phyloP scores from a whole-genome alignment of 495 filamentous ascomycete genomes.

The Aspergillus bridgeri region DNA sequence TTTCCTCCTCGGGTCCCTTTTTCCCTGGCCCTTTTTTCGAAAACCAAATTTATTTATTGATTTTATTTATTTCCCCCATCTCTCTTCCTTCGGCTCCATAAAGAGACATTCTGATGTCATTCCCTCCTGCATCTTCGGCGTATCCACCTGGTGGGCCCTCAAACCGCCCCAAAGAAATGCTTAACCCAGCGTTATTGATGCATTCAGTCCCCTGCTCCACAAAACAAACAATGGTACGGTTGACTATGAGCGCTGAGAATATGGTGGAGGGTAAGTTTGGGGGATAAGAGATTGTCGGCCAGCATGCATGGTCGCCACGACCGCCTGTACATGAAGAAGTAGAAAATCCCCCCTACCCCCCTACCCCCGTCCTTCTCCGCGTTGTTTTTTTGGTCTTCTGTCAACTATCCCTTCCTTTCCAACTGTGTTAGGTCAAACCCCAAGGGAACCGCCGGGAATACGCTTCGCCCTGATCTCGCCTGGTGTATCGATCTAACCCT shows the following conservation, averaged over 20 bases:
- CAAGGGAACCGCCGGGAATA: conserved; percentile 4
- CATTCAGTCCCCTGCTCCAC: conserved; percentile 23
- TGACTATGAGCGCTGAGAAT: conserved; percentile 12
- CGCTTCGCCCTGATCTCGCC: neutral
- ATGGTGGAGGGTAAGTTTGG: conserved; percentile 12
- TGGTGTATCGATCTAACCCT: neutral
- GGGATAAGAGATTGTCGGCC: conserved; percentile 8
- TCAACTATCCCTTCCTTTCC: conserved; percentile 8
- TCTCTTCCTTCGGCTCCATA: conserved; percentile 4
- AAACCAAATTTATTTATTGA: conserved; percentile 1
- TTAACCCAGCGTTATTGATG: conserved; percentile 34
- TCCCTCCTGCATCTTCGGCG: neutral
- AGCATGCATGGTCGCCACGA: conserved; percentile 8
- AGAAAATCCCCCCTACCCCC: conserved; percentile 24
- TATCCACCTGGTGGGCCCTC: conserved; percentile 6
- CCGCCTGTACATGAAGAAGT: conserved; percentile 8
- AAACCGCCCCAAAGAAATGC: conserved; percentile 21
- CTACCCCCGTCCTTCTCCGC: conserved; percentile 18
- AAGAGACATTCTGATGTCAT: conserved; percentile 13
- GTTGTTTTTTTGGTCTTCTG: conserved; percentile 14
- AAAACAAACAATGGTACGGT: conserved; percentile 18
- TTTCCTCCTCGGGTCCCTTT: neutral
- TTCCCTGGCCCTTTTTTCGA: neutral
- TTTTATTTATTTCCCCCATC: neutral
- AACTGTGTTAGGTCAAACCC: neutral